These are phyloP conservation scores for Pelargonium fulgidum DNA, from an alignment of 441 rosid species.

Conservation along the genomic window DNA sequence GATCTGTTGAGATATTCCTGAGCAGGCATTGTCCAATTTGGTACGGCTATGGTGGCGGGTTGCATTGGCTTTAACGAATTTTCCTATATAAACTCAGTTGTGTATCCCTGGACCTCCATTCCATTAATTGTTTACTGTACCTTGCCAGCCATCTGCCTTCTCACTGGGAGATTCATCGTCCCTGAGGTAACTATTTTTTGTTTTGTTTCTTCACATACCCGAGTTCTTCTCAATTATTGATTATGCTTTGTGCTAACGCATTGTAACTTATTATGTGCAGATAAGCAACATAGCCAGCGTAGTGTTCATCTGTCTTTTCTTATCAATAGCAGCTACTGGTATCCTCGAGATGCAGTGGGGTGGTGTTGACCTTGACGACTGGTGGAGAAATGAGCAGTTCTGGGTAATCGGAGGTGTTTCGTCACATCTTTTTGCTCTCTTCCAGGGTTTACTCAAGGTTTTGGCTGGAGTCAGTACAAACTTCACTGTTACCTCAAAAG, in stretches of 20 bases:
- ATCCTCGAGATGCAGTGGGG: constrained; percentile 97
- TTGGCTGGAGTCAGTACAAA: constrained; percentile 89
- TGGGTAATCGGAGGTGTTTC: constrained; percentile 99
- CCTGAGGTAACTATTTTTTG: constrained; percentile 51
- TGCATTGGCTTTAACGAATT: constrained; percentile 82
- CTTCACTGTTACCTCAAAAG: constrained; percentile 96
- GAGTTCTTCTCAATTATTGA: constrained; percentile 1
- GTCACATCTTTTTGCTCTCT: constrained; percentile 82
- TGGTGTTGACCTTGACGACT: constrained; percentile 81
- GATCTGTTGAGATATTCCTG: constrained; percentile 91
- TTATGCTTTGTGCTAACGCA: constrained; percentile 16
- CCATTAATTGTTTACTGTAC: constrained; percentile 83
- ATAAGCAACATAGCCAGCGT: constrained; percentile 83
- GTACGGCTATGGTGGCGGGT: constrained; percentile 92
- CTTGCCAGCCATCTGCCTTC: constrained; percentile 84
- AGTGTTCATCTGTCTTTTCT: constrained; percentile 76
- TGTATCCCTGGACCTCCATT: constrained; percentile 89
- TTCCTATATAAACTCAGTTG: constrained; percentile 79
- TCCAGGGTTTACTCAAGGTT: constrained; percentile 95
- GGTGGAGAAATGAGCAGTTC: constrained; percentile 99
- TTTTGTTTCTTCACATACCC: background rate
- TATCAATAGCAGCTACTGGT: constrained; percentile 77
- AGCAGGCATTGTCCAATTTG: constrained; percentile 96
- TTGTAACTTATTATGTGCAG: constrained; percentile 36
- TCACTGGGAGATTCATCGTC: constrained; percentile 88